Conservation (phyloP, 2,329 filamentous ascomycete genomes). For the Teratosphaeriaceae sp. region DNA sequence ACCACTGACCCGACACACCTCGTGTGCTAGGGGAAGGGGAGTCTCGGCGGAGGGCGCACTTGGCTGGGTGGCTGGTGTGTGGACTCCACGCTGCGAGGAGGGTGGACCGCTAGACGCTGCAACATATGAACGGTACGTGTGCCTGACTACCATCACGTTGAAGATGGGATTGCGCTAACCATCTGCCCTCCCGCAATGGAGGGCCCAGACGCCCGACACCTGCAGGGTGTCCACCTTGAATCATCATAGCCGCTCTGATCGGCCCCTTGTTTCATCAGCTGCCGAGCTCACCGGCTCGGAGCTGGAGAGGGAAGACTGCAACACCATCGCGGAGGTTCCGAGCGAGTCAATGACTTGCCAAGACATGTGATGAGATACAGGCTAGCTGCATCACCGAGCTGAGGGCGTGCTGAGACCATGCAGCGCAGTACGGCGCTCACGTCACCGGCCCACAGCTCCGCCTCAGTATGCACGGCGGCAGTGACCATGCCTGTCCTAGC, state of each 20-base stretch:
- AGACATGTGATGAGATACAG: no score
- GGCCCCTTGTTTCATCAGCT: background rate
- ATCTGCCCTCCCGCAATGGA: background rate
- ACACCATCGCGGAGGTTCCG: no score
- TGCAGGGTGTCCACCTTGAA: background rate
- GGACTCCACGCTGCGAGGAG: background rate
- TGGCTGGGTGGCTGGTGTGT: background rate
- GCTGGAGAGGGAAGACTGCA: background rate
- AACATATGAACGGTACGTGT: background rate
- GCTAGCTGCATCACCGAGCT: no score
- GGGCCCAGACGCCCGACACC: background rate
- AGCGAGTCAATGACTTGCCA: no score
- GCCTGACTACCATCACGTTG: background rate
- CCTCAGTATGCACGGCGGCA: no score
- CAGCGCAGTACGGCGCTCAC: no score
- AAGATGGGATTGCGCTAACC: background rate
- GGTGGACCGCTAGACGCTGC: background rate
- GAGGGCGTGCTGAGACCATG: no score
- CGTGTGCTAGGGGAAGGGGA: background rate
- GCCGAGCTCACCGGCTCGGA: background rate
- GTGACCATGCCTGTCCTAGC: no score
- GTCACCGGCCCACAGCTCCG: no score
- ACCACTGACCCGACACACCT: slow-evolving; percentile 7
- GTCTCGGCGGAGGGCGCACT: background rate
- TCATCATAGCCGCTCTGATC: background rate